Evolutionary conservation across 1,139 yeast species (phyloP).

Genomic region (Geotrichum fermentans): DNA sequence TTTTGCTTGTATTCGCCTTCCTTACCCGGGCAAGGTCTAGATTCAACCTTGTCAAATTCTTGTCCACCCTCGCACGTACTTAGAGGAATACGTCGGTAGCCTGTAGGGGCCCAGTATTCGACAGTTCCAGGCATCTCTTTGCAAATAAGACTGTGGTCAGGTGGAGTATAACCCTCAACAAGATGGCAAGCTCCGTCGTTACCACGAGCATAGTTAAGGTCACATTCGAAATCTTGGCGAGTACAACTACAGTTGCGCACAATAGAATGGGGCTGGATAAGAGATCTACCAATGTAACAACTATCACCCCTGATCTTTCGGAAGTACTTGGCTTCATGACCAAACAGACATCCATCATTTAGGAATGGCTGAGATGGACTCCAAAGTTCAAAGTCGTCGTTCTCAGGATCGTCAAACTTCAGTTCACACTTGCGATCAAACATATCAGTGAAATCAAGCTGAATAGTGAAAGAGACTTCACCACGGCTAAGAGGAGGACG

Average conservation of each 20-base stretch:
- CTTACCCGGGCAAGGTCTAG: constrained; percentile 85
- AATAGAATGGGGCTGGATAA: constrained; percentile 49
- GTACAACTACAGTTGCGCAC: constrained; percentile 75
- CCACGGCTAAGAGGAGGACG: constrained; percentile 42
- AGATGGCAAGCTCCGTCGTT: constrained; percentile 82
- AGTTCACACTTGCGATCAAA: constrained; percentile 65
- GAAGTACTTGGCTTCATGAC: constrained; percentile 75
- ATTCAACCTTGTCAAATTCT: constrained; percentile 59
- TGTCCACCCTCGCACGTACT: constrained; percentile 74
- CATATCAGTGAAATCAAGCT: constrained; percentile 68
- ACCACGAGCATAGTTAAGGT: constrained; percentile 68
- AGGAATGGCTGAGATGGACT: constrained; percentile 65
- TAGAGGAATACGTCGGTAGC: constrained; percentile 68
- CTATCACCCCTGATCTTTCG: constrained; percentile 63
- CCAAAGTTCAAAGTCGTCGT: constrained; percentile 81
- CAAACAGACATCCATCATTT: constrained; percentile 68
- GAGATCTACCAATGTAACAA: constrained; percentile 65
- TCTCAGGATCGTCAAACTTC: constrained; percentile 53
- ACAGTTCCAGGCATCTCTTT: constrained; percentile 47
- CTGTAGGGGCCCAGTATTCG: constrained; percentile 75
- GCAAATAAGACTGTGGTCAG: constrained; percentile 64
- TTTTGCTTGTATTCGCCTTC: constrained; percentile 56
- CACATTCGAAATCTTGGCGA: constrained; percentile 90
- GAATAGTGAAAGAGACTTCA: constrained; percentile 43
- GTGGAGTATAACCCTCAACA: constrained; percentile 64